Evolutionary conservation across 176 grass and related monocot genomes (phyloP).

Genomic region (Oryza brachyantha): DNA sequence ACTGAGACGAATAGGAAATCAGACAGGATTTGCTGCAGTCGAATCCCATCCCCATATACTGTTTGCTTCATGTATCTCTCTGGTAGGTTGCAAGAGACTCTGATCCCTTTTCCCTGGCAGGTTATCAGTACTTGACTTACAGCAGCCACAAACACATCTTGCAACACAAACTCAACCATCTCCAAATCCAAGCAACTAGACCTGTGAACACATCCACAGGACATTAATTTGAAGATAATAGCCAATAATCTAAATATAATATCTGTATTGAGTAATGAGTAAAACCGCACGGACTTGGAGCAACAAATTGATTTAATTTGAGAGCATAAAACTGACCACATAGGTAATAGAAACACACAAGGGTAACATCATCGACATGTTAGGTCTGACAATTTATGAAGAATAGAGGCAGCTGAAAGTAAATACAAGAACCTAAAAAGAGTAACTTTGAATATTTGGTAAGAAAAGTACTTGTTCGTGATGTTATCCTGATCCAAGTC

Average conservation of each 20-base stretch:
- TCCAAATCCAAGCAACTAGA: constrained; percentile 87
- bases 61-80: constrained; percentile 62
- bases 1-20: constrained; percentile 72
- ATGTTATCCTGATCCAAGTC: constrained; percentile 81
- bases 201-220: constrained; percentile 14
- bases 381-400: constrained; percentile 22
- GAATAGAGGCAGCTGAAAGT: neutral
- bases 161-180: constrained; percentile 80
- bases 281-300: neutral
- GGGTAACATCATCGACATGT: neutral
- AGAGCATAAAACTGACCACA: neutral
- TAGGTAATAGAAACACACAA: neutral
- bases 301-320: neutral
- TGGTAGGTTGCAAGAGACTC: constrained; percentile 56
- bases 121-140: constrained; percentile 76
- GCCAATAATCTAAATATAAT: neutral
- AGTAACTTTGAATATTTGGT: neutral
- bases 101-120: constrained; percentile 81
- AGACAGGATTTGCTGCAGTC: constrained; percentile 86
- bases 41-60: constrained; percentile 71
- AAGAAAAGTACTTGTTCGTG: constrained; percentile 61
- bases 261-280: constrained; percentile 3
- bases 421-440: constrained; percentile 15
- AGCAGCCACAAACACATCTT: constrained; percentile 69
- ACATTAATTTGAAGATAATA: neutral